A percentile compares a stretch with the other conserved stretches of the same genome.
These are phyloP conservation scores for Mucor irregularis DNA, from an alignment of 371 early-diverging fungal genomes.

Conservation along the genomic window DNA sequence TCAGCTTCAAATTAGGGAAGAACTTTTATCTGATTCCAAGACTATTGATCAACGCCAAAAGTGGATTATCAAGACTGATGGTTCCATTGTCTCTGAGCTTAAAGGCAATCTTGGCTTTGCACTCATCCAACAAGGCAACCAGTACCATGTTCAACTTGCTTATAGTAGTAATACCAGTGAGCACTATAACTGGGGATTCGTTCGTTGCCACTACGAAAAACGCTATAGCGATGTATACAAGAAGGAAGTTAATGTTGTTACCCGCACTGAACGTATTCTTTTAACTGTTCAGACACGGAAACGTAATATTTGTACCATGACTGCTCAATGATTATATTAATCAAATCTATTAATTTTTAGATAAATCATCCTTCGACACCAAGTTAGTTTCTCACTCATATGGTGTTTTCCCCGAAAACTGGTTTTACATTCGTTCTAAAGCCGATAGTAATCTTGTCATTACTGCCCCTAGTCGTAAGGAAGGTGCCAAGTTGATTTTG, in stretches of 20 bases:
- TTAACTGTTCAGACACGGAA: slow-evolving; percentile 17
- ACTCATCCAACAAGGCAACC: slow-evolving; percentile 17
- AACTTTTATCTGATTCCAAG: slow-evolving; percentile 7
- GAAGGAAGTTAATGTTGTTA: slow-evolving; percentile 24
- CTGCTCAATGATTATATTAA: no score
- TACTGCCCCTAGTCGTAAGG: slow-evolving; percentile 21
- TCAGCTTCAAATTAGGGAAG: slow-evolving; percentile 32
- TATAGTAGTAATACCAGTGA: slow-evolving; percentile 20
- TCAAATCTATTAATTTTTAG: no score
- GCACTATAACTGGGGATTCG: slow-evolving; percentile 35
- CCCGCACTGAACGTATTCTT: slow-evolving; percentile 30
- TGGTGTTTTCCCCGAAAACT: slow-evolving; percentile 45
- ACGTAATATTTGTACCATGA: slow-evolving; percentile 1
- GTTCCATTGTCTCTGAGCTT: slow-evolving; percentile 30
- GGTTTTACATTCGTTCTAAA: slow-evolving; percentile 47
- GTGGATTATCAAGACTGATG: slow-evolving; percentile 45
- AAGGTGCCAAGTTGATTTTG: slow-evolving; percentile 34
- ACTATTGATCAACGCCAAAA: slow-evolving; percentile 34
- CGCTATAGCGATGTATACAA: slow-evolving; percentile 33
- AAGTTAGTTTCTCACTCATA: slow-evolving; percentile 32
- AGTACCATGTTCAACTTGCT: slow-evolving; percentile 27
- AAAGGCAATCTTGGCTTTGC: slow-evolving; percentile 32
- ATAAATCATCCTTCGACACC: no score
- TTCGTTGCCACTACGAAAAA: slow-evolving; percentile 33
- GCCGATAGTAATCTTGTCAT: slow-evolving; percentile 33